Conservation (phyloP, 805 yeast species). For the Starmerella davenportii region DNA sequence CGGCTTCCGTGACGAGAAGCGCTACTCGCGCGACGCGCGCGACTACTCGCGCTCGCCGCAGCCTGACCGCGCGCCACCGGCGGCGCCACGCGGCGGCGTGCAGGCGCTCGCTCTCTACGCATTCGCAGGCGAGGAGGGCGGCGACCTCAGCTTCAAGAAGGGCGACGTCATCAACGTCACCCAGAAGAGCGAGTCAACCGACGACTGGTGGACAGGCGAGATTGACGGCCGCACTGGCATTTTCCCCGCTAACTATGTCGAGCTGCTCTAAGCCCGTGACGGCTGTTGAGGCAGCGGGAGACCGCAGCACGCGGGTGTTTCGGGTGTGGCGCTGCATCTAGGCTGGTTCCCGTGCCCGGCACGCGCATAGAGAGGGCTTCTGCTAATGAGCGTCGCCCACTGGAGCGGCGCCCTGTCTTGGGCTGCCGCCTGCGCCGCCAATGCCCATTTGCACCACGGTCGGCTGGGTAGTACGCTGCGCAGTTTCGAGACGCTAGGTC, state of each 20-base stretch:
- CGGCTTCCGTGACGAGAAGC: conserved; percentile 4
- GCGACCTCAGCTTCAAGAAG: conserved; percentile 81
- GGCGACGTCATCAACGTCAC: conserved; percentile 83
- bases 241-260: conserved; percentile 94
- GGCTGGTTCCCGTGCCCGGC: too few relatives aligned
- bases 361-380: too few relatives aligned
- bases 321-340: too few relatives aligned
- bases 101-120: conserved; percentile 82
- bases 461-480: too few relatives aligned
- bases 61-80: conserved; percentile 6
- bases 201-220: conserved; percentile 99
- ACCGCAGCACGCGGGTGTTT: too few relatives aligned
- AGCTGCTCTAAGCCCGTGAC: conserved; percentile 33
- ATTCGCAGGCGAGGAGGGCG: conserved; percentile 83
- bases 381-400: too few relatives aligned
- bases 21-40: conserved; percentile 1
- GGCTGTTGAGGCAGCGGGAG: conserved; percentile 33
- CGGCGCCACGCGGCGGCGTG: conserved; percentile 27
- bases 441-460: too few relatives aligned
- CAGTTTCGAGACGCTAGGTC: too few relatives aligned
- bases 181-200: conserved; percentile 70
- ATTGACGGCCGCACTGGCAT: conserved; percentile 72
- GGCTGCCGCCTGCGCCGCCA: too few relatives aligned
- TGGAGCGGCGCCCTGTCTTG: too few relatives aligned
- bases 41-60: not conserved